Conservation (phyloP, 352 stramenopile genomes). For the Phytophthora chlamydospora region DNA sequence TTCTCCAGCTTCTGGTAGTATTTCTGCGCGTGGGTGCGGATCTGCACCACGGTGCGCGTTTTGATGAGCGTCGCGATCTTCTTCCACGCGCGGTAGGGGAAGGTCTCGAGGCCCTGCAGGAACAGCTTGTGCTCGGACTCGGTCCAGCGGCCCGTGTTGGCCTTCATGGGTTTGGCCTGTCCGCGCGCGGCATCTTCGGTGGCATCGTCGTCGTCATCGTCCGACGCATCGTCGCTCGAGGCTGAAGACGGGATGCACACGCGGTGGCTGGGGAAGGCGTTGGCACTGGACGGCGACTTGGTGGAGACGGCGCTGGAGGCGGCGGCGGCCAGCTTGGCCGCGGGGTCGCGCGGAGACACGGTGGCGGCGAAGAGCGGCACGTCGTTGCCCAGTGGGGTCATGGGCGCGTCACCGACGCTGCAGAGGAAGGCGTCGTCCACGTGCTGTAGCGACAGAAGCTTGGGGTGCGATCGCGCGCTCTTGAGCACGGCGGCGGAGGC, state of each 20-base stretch:
- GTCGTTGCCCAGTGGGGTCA: slow-evolving; percentile 52
- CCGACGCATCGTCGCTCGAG: slow-evolving; percentile 38
- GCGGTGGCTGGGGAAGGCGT: slow-evolving; percentile 32
- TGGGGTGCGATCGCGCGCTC: slow-evolving; percentile 43
- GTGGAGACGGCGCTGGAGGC: not conserved
- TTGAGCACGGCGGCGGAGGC: slow-evolving; percentile 45
- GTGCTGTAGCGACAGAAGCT: slow-evolving; percentile 59
- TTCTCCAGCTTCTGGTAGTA: slow-evolving; percentile 92
- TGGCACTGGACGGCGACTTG: slow-evolving; percentile 14
- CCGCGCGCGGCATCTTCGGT: slow-evolving; percentile 21
- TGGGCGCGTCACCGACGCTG: slow-evolving; percentile 37
- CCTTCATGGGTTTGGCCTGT: slow-evolving; percentile 49
- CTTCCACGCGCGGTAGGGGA: slow-evolving; percentile 89
- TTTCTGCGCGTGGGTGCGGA: slow-evolving; percentile 89
- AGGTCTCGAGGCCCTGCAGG: slow-evolving; percentile 84
- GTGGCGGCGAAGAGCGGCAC: slow-evolving; percentile 33
- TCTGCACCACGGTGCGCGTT: slow-evolving; percentile 92
- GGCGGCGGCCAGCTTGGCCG: slow-evolving; percentile 50
- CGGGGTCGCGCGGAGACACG: slow-evolving; percentile 62
- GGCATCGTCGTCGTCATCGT: slow-evolving; percentile 42
- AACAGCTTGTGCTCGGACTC: slow-evolving; percentile 91
- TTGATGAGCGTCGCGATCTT: slow-evolving; percentile 95
- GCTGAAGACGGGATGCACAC: slow-evolving; percentile 31
- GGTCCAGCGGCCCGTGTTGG: slow-evolving; percentile 86
- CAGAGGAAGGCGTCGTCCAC: slow-evolving; percentile 41